Evolutionary conservation across 805 yeast genomes (phyloP).

Genomic region (Nakazawaea siamensis): DNA sequence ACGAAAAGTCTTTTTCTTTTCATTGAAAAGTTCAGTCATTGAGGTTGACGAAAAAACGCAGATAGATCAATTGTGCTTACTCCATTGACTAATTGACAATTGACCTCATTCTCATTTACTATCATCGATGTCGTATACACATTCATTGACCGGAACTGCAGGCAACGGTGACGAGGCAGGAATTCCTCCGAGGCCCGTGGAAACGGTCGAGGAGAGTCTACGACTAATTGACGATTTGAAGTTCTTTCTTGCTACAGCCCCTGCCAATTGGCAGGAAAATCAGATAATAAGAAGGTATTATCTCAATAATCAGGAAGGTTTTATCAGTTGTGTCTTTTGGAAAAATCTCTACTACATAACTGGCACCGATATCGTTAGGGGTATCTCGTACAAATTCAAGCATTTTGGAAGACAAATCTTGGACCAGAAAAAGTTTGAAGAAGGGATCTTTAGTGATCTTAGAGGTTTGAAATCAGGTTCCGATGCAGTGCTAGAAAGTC

Average conservation of each 20-base stretch:
- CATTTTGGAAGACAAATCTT: constrained; percentile 81
- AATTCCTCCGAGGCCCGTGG: too few relatives aligned
- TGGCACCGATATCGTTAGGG: constrained; percentile 93
- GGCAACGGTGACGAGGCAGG: too few relatives aligned
- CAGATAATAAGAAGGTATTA: constrained; percentile 83
- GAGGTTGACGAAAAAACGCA: too few relatives aligned
- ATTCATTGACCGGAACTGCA: too few relatives aligned
- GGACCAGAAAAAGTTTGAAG: constrained; percentile 93
- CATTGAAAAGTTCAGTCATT: too few relatives aligned
- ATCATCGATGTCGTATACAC: too few relatives aligned
- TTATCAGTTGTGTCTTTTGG: constrained; percentile 91
- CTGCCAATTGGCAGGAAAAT: constrained; percentile 86
- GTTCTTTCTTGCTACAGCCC: constrained; percentile 86
- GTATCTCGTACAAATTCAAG: constrained; percentile 79
- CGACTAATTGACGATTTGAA: constrained; percentile 69
- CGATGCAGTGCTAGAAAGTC: constrained; percentile 82
- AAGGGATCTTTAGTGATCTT: constrained; percentile 88
- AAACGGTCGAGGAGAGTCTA: constrained; percentile 40
- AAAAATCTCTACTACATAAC: constrained; percentile 83
- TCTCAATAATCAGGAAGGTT: constrained; percentile 82
- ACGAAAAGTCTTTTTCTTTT: too few relatives aligned
- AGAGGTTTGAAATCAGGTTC: constrained; percentile 79
- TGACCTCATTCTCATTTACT: too few relatives aligned
- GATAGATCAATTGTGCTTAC: too few relatives aligned
- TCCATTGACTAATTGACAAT: too few relatives aligned